phyloP scores from a whole-genome alignment of 345 rosid species.

The Pugionium dolabratum region DNA sequence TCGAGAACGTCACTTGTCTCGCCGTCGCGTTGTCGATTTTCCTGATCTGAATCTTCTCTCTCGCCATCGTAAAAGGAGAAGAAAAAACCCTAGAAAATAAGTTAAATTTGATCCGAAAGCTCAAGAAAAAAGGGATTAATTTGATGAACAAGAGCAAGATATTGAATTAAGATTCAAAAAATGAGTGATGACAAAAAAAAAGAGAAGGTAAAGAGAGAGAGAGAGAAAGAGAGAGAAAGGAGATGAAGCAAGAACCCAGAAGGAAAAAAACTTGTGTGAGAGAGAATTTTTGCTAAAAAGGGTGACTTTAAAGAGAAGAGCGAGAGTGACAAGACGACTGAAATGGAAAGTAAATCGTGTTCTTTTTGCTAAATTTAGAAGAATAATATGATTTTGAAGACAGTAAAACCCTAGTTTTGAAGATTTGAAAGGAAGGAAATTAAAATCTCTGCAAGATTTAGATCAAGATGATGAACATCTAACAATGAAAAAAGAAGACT shows the following conservation, averaged over 20 bases:
- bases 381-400: slow-evolving; percentile 40
- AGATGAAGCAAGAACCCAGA: slow-evolving; percentile 4
- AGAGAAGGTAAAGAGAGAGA: slow-evolving; percentile 25
- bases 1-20: slow-evolving; percentile 75
- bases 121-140: neutral
- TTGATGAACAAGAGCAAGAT: slow-evolving; percentile 22
- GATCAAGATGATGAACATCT: slow-evolving; percentile 23
- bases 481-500: neutral
- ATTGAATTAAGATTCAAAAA: slow-evolving; percentile 31
- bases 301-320: slow-evolving; percentile 28
- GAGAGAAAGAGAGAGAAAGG: neutral
- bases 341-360: slow-evolving; percentile 40
- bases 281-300: slow-evolving; percentile 35
- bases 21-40: slow-evolving; percentile 66
- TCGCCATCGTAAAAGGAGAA: slow-evolving; percentile 46
- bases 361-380: slow-evolving; percentile 49
- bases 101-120: neutral
- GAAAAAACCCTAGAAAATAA: neutral
- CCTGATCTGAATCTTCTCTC: slow-evolving; percentile 69
- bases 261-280: slow-evolving; percentile 2
- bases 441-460: neutral
- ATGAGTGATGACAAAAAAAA: slow-evolving; percentile 16
- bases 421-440: slow-evolving; percentile 17
- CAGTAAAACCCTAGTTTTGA: slow-evolving; percentile 46
- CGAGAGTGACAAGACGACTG: slow-evolving; percentile 38